These are phyloP conservation scores for Alternaria angustiovoidea DNA, from an alignment of 2,329 filamentous ascomycete species.

Conservation along the genomic window DNA sequence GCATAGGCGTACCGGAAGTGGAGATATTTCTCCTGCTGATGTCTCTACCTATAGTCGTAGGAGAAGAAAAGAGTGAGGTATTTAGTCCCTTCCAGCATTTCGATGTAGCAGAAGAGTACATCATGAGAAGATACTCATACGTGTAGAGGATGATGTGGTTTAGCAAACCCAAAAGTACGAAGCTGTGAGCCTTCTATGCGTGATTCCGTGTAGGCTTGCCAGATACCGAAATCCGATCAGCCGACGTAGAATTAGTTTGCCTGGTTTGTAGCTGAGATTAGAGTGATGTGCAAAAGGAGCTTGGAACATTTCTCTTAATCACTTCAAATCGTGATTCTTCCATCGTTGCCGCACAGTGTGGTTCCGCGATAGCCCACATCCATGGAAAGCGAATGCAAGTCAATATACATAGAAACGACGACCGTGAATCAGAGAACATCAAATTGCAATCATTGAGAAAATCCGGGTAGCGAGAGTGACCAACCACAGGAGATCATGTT, in stretches of 20 bases:
- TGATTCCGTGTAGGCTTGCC: background rate
- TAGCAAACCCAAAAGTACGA: background rate
- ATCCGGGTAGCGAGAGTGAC: background rate
- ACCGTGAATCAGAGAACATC: background rate
- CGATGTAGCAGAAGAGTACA: background rate
- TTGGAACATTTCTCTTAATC: background rate
- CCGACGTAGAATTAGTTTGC: background rate
- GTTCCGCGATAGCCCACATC: background rate
- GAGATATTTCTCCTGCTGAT: too few relatives aligned
- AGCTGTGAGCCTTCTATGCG: background rate
- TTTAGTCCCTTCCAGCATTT: background rate
- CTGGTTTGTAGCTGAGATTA: background rate
- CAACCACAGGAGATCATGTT: background rate
- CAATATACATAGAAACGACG: background rate
- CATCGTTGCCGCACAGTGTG: background rate
- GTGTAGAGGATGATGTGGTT: background rate
- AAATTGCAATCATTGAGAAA: background rate
- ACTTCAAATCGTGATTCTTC: too few relatives aligned
- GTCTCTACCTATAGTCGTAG: too few relatives aligned
- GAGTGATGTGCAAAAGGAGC: background rate
- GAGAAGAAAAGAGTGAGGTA: too few relatives aligned
- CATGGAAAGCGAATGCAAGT: background rate
- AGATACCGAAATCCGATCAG: background rate
- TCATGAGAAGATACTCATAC: background rate
- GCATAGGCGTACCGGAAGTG: too few relatives aligned